Conservation (phyloP, 2,329 filamentous ascomycete genomes). For the Aaosphaeria arxii region DNA sequence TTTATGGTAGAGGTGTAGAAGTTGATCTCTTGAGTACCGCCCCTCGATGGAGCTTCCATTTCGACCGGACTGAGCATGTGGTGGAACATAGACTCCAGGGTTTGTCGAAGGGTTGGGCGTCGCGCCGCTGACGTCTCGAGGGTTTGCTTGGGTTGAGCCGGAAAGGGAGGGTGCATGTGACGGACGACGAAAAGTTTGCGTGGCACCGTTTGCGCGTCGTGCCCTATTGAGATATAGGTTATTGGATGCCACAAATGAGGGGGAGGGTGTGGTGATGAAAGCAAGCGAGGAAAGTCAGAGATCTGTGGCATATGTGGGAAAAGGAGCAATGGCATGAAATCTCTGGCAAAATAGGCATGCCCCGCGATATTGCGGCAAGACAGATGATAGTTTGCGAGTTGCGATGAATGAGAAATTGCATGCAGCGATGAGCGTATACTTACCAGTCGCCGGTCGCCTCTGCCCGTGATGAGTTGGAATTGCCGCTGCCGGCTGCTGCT, state of each 20-base stretch:
- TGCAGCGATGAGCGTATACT: conserved; percentile 20
- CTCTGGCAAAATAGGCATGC: no score
- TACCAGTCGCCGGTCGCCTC: conserved; percentile 47
- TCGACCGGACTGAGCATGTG: conserved; percentile 57
- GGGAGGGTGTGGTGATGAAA: background rate
- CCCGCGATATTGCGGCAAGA: no score
- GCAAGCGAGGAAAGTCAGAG: background rate
- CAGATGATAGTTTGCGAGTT: background rate
- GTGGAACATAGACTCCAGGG: conserved; percentile 57
- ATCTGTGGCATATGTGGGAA: background rate
- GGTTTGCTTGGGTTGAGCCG: conserved; percentile 29
- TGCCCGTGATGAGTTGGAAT: conserved; percentile 39
- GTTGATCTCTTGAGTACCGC: conserved; percentile 75
- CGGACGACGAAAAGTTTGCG: conserved; percentile 64
- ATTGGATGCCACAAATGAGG: background rate
- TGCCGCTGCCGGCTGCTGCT: conserved; percentile 45
- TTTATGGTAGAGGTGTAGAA: conserved; percentile 69
- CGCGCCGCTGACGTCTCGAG: conserved; percentile 25
- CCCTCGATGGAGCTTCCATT: conserved; percentile 55
- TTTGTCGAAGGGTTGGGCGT: conserved; percentile 36
- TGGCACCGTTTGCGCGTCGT: conserved; percentile 63
- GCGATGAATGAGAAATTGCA: background rate
- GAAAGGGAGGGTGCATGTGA: conserved; percentile 58
- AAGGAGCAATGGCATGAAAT: background rate
- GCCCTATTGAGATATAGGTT: conserved; percentile 45